These are phyloP conservation scores for Linnemannia zychae DNA, from an alignment of 192 early-diverging fungal species.

Conservation along the genomic window DNA sequence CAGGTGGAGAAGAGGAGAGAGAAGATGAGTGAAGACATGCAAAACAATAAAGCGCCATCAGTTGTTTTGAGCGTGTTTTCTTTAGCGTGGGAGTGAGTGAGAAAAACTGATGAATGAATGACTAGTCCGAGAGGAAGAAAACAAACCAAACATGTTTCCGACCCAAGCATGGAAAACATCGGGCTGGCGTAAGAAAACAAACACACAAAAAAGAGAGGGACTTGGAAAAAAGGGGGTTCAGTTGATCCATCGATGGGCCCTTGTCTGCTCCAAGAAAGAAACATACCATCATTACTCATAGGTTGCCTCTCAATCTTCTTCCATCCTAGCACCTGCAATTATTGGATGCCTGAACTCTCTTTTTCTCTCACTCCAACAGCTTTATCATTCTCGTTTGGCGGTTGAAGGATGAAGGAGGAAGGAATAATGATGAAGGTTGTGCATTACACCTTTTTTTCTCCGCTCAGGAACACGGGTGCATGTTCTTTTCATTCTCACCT, in stretches of 20 bases:
- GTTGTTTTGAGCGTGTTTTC: too few species aligned
- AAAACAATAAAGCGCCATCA: too few species aligned
- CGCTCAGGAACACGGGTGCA: not conserved
- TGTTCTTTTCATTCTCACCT: constrained; percentile 4
- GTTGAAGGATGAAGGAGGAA: not conserved
- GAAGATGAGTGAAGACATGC: too few species aligned
- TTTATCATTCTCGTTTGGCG: not conserved
- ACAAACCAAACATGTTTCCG: not conserved
- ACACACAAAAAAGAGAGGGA: not conserved
- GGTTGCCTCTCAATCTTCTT: not conserved
- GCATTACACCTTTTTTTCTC: not conserved
- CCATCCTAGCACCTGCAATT: not conserved
- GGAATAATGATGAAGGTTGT: not conserved
- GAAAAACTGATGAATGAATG: too few species aligned
- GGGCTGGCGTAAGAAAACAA: not conserved
- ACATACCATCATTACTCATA: not conserved
- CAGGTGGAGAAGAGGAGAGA: too few species aligned
- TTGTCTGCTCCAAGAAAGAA: not conserved
- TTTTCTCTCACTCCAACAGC: too few species aligned
- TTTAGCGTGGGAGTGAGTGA: too few species aligned
- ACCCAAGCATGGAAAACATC: constrained; percentile 1
- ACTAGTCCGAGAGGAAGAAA: too few species aligned
- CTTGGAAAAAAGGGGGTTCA: not conserved
- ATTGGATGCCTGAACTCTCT: not conserved
- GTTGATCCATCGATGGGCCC: not conserved